These are phyloP conservation scores for Ambrosia trifida DNA, from an alignment of 129 eudicot genomes.

Conservation along the genomic window DNA sequence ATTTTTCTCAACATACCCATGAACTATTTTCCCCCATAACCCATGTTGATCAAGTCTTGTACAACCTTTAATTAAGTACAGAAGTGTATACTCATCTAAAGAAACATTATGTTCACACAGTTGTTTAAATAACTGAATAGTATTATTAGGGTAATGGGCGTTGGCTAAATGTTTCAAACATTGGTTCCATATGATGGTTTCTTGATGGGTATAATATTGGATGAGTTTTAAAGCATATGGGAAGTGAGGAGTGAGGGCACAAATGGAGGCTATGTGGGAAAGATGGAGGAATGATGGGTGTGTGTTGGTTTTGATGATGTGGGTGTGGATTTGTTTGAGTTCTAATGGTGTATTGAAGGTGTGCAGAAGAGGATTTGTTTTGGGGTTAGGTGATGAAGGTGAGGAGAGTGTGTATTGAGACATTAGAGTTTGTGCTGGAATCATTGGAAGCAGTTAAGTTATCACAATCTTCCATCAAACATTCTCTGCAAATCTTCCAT, in stretches of 20 bases:
- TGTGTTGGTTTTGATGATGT: constrained; percentile 39
- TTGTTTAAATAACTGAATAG: constrained; percentile 42
- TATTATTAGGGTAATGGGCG: constrained; percentile 43
- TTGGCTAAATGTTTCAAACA: constrained; percentile 51
- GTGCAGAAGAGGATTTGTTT: constrained; percentile 28
- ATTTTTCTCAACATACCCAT: constrained; percentile 48
- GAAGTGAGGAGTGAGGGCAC: constrained; percentile 58
- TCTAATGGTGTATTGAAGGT: constrained; percentile 49
- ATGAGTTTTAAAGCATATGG: constrained; percentile 46
- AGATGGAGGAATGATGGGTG: constrained; percentile 36
- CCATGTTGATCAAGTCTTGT: constrained; percentile 28
- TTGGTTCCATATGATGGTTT: constrained; percentile 42
- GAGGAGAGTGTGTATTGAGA: constrained; percentile 12
- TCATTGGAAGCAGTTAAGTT: not conserved
- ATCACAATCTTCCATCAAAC: too few species aligned
- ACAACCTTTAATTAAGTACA: constrained; percentile 60
- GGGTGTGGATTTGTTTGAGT: constrained; percentile 55
- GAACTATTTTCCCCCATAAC: constrained; percentile 42
- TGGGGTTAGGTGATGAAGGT: constrained; percentile 25
- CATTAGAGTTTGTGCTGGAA: constrained; percentile 24
- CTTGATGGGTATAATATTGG: constrained; percentile 20
- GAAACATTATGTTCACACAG: constrained; percentile 34
- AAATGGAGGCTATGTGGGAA: constrained; percentile 50
- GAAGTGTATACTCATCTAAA: constrained; percentile 46
- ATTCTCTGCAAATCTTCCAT: too few species aligned